Base-by-base conservation (phyloP, 164 flowering plant species). In the Kingdonia uniflora region DNA sequence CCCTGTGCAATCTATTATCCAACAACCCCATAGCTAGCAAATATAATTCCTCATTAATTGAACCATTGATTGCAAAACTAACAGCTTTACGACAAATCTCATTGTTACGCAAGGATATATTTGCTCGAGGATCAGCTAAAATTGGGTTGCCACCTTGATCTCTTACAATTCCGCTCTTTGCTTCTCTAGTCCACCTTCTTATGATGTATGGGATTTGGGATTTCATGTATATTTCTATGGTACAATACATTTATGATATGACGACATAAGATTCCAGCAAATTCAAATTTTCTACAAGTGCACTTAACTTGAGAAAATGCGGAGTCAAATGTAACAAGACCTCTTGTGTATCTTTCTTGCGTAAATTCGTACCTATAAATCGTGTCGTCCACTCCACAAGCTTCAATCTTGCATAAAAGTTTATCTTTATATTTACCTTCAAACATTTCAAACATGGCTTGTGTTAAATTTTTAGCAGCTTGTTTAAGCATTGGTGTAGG, bases 241-340 rank as follows among this genome's bases (percentile, higher is more conserved):
- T 46, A 49, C 19, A 63, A 44, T 6, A 63, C 46, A 19, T 63
- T 63, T 41, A 63, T 13, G 2, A 47, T 49, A 57, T 63, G 66
- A 16, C 56, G 44, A 45, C 66, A 63, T 35, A 50, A 22, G 13
- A 63, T 57, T 11, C 61, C 61, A 33, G 37, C 19, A 39, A 51
- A 56, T 24, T 63, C 57, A 56, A 63, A 63, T 23, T 56, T 63
- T 40, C 42, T 50, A 17, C 66, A 63, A n/a, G 55, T 63, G 33
- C 66, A 63, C 8, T 8, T 3, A 4, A 29, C 35, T 29, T 29
- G 35, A 8, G 8, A 3, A 29, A 8, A 3, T 3, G 35, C 4
- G 8, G 35, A 29, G 8, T 3, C 35, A 8, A 29, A 29, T 29
- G 8, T 4, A 4, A 29, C 35, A 29, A 29, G 4, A 8, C 8